Conservation (phyloP, 495 filamentous ascomycete species). For the Daldinia vernicosa region DNA sequence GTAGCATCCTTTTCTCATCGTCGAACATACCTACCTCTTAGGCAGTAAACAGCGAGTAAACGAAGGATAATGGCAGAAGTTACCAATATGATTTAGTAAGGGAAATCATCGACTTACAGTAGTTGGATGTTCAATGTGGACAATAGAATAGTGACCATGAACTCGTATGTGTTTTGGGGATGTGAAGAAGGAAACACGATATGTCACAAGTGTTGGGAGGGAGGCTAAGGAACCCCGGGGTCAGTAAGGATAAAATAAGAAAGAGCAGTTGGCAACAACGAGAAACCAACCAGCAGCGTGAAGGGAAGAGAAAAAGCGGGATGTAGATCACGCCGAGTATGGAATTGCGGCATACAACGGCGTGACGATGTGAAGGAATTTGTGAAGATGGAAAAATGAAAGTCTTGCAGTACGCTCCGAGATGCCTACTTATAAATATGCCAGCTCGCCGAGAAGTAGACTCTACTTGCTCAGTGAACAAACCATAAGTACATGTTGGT, state of each 20-base stretch:
- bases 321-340: neutral
- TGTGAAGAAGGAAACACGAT: neutral
- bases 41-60: too few species aligned
- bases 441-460: neutral
- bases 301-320: neutral
- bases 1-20: neutral
- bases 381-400: neutral
- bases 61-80: neutral
- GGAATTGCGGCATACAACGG: neutral
- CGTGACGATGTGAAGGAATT: neutral
- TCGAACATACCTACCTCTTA: neutral
- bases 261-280: neutral
- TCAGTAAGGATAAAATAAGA: neutral
- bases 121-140: neutral
- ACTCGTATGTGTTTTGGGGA: neutral
- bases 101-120: neutral
- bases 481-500: neutral
- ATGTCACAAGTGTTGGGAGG: neutral
- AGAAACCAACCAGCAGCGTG: neutral
- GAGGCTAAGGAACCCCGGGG: neutral
- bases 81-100: neutral
- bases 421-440: neutral
- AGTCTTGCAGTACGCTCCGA: neutral
- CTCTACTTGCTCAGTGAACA: neutral
- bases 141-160: neutral